phyloP scores from a whole-genome alignment of 2,329 filamentous ascomycete genomes.

The Apiospora sp. region DNA sequence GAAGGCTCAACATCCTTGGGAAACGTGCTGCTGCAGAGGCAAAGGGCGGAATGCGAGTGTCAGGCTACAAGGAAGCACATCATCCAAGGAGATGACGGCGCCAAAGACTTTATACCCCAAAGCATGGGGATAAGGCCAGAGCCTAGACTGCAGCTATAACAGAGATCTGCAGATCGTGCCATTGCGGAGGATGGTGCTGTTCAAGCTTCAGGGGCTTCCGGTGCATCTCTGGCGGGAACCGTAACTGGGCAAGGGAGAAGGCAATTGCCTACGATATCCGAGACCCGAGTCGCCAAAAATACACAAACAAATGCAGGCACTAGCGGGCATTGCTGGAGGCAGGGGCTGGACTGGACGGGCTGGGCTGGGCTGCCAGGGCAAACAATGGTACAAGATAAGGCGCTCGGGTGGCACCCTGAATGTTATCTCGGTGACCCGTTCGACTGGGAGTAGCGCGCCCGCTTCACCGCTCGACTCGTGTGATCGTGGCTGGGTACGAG shows the following conservation, averaged over 20 bases:
- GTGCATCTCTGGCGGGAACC: conserved; percentile 12
- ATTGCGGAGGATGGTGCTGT: conserved; percentile 17
- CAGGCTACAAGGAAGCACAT: background rate
- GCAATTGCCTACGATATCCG: conserved; percentile 13
- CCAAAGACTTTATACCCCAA: conserved; percentile 12
- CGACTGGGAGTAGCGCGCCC: conserved; percentile 9
- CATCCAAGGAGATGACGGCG: background rate
- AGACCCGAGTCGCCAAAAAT: conserved; percentile 18
- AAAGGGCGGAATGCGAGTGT: conserved; percentile 27
- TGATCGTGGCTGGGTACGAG: conserved; percentile 14
- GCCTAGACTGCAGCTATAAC: background rate
- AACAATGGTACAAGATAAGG: conserved; percentile 11
- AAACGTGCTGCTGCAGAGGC: conserved; percentile 28
- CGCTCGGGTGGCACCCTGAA: conserved; percentile 9
- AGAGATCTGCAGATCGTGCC: background rate
- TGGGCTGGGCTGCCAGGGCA: background rate
- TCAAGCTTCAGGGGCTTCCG: conserved; percentile 17
- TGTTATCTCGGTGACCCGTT: conserved; percentile 15
- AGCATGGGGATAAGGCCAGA: background rate
- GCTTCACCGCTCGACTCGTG: conserved; percentile 18
- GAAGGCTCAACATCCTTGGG: conserved; percentile 48
- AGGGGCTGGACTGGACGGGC: background rate
- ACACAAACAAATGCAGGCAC: conserved; percentile 17
- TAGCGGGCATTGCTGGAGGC: background rate
- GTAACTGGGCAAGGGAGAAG: background rate